phyloP scores from a whole-genome alignment of 345 rosid genomes.

The Erysimum cheiranthoides region DNA sequence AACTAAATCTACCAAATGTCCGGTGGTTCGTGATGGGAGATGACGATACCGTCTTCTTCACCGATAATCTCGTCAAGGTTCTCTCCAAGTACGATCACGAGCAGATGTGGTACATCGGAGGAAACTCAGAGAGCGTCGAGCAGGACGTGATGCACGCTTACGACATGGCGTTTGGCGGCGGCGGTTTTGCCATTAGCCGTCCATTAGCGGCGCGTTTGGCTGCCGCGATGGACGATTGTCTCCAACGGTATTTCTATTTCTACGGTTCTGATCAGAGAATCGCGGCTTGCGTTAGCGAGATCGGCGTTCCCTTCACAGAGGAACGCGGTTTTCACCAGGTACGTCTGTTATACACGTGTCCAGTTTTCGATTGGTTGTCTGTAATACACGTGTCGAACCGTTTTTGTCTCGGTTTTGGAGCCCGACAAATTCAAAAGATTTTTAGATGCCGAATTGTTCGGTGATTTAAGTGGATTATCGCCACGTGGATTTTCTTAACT shows the following conservation, averaged over 20 bases:
- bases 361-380: neutral
- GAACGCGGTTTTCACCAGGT: conserved; percentile 95
- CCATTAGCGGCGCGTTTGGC: conserved; percentile 68
- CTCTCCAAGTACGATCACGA: conserved; percentile 69
- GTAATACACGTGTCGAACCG: conserved; percentile 33
- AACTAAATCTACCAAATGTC: conserved; percentile 51
- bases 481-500: conserved; percentile 27
- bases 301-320: conserved; percentile 70
- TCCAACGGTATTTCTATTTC: conserved; percentile 61
- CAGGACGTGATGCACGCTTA: conserved; percentile 70
- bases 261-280: conserved; percentile 93
- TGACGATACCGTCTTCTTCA: conserved; percentile 80
- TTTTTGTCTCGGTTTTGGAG: neutral
- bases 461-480: conserved; percentile 10
- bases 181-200: conserved; percentile 82
- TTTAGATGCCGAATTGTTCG: neutral
- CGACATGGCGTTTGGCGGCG: conserved; percentile 95
- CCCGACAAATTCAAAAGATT: conserved; percentile 37
- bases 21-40: conserved; percentile 98
- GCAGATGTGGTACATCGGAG: conserved; percentile 83
- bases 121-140: conserved; percentile 82
- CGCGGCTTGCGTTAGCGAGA: conserved; percentile 72
- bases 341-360: conserved; percentile 36
- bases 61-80: conserved; percentile 66
- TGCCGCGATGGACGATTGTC: conserved; percentile 66